Base-by-base conservation (phyloP, 768 basidiomycete genomes). In the Termitomyces sp. region DNA sequence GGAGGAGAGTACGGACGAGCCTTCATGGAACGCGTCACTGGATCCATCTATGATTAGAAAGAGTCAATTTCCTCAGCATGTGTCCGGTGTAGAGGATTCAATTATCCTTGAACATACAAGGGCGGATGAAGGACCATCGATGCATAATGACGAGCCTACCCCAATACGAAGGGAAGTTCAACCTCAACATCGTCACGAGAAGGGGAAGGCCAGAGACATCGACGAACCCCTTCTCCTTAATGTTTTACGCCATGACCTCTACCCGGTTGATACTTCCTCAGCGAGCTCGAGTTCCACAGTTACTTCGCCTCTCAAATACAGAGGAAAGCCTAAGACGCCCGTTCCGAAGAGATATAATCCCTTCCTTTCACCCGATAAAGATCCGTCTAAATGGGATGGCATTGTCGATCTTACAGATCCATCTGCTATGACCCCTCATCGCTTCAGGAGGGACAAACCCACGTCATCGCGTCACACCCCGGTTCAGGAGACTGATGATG, bases 41-140 rank as follows among this genome's bases (percentile, higher is more conserved):
- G 88, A 91, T 65, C 86, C 85, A 0, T 89, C 92, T 7, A 77
- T 91, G 39, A 77, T 84, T 23, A 79, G 83, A 20, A 75, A 90
- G 52, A 83, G 83, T 60, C 76, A 81, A 38, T 83, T 88, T 42
- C 71, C 90, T 1, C 79, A 79, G 53, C 79, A 79, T 53, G 77
- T 77, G 11, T 77, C 89, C 39, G 71, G 79, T 5, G 68, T 67
- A 29, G 77, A 80, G 18, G 78, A 79, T 35, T 68, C 61, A 43
- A 63, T 54, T 27, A 60, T 61, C 7, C 56, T 61, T 31, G 57
- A 38, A 22, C 57, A 44, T 23, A 50, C 61, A 29, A 57, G 45
- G 42, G 51, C 49, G 47, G 27, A 60, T 12, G 56, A 61, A 35
- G 42, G 58, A 27, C 63, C 62, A 40, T 63, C 63, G 13, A 52